Evolutionary conservation across 2,329 filamentous ascomycete species (phyloP).

Genomic region (Exophiala spinifera): DNA sequence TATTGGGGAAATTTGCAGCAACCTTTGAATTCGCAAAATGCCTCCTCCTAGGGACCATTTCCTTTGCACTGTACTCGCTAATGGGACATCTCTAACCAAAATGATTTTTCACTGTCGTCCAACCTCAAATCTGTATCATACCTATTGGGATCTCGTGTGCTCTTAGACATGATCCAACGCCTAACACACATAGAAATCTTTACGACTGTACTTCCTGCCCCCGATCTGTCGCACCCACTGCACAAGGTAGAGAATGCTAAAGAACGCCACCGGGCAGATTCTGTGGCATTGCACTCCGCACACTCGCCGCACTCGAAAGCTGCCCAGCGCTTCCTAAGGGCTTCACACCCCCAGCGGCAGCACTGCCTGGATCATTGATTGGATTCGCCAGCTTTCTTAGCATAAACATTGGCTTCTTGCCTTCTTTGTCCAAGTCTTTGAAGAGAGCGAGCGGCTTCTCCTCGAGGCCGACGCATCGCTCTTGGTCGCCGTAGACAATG

Average conservation of each 20-base stretch:
- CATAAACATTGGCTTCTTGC: conserved; percentile 99
- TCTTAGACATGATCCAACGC: not conserved
- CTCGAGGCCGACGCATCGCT: conserved; percentile 84
- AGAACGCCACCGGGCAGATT: conserved; percentile 24
- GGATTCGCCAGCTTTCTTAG: conserved; percentile 62
- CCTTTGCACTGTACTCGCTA: not conserved
- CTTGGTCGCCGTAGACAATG: conserved; percentile 98
- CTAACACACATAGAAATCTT: not conserved
- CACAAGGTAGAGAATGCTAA: not conserved
- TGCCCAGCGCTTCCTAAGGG: conserved; percentile 12
- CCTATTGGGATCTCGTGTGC: not conserved
- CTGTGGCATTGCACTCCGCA: conserved; percentile 14
- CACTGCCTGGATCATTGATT: conserved; percentile 17
- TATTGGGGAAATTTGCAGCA: not conserved
- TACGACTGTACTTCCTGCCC: not conserved
- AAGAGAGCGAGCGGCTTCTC: conserved; percentile 95
- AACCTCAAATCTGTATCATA: not conserved
- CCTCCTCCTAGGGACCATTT: too few species aligned
- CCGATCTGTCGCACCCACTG: not conserved
- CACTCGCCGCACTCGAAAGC: conserved; percentile 9
- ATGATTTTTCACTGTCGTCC: not conserved
- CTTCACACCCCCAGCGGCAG: conserved; percentile 16
- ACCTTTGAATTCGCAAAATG: too few species aligned
- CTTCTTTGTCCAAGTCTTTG: conserved; percentile 95
- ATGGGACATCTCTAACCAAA: not conserved